phyloP scores from a whole-genome alignment of 306 rosid genomes.

The Acacia confusa region DNA sequence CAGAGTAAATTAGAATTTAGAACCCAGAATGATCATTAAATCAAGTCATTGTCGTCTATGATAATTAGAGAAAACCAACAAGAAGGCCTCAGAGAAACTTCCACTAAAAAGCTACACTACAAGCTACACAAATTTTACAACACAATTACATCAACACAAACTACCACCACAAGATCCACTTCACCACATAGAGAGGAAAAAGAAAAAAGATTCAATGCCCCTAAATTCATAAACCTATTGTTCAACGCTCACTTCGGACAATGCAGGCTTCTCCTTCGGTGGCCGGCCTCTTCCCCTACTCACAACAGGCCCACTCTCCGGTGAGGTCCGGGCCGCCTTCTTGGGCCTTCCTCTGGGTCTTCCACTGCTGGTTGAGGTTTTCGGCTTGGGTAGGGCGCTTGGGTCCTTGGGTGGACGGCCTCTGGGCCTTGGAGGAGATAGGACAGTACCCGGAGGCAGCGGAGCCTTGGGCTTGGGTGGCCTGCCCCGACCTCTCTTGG shows the following conservation, averaged over 20 bases:
- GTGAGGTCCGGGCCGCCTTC: slow-evolving; percentile 49
- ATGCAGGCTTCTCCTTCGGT: slow-evolving; percentile 69
- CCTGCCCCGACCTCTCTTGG: slow-evolving; percentile 82
- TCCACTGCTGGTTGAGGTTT: slow-evolving; percentile 48
- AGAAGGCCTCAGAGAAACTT: slow-evolving; percentile 31
- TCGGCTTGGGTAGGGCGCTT: slow-evolving; percentile 54
- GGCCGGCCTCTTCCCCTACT: slow-evolving; percentile 82
- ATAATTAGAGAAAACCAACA: slow-evolving; percentile 33
- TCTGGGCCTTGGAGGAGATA: slow-evolving; percentile 54
- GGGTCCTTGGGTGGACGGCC: slow-evolving; percentile 88
- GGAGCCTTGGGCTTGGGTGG: slow-evolving; percentile 72
- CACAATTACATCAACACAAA: slow-evolving; percentile 37
- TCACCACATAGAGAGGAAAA: not conserved
- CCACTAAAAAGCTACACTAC: slow-evolving; percentile 38
- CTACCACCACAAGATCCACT: slow-evolving; percentile 31
- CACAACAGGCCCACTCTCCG: not conserved
- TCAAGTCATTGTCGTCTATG: slow-evolving; percentile 34
- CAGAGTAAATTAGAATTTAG: no score
- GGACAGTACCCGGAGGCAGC: slow-evolving; percentile 13
- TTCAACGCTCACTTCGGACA: slow-evolving; percentile 68
- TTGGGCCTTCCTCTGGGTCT: slow-evolving; percentile 80
- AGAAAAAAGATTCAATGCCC: not conserved
- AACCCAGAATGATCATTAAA: not conserved
- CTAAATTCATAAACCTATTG: slow-evolving; percentile 28
- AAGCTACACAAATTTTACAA: slow-evolving; percentile 50